Percentiles rank a stretch among this genome's conserved stretches.
Evolutionary conservation across 768 basidiomycete species (phyloP).

Genomic region (Leccinum rimulosum): DNA sequence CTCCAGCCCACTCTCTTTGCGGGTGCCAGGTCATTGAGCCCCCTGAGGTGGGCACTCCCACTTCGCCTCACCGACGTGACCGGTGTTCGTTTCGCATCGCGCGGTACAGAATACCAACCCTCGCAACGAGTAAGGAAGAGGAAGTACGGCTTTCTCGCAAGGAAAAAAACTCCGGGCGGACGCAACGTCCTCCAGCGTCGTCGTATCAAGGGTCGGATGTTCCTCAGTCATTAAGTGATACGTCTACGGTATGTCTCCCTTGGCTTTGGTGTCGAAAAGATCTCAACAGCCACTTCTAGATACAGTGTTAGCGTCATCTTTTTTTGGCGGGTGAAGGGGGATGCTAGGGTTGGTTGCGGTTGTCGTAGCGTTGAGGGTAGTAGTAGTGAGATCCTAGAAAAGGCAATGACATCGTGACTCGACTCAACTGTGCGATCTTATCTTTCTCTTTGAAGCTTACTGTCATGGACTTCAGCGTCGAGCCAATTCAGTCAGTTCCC

Average conservation of each 20-base stretch:
- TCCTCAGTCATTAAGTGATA: constrained; percentile 67
- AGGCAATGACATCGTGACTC: constrained; percentile 12
- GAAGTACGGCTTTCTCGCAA: constrained; percentile 85
- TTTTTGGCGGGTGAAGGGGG: neutral
- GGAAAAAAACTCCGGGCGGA: constrained; percentile 67
- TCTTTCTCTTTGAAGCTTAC: neutral
- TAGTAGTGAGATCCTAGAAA: constrained; percentile 17
- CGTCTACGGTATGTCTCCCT: constrained; percentile 11
- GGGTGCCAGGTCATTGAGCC: constrained; percentile 11
- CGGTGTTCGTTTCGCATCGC: constrained; percentile 53
- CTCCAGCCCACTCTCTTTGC: constrained; percentile 15
- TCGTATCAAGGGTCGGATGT: constrained; percentile 72
- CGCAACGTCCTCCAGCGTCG: constrained; percentile 71
- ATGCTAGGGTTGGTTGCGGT: neutral
- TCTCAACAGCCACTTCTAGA: neutral
- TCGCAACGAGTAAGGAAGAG: constrained; percentile 91
- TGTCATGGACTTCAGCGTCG: constrained; percentile 62
- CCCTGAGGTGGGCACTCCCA: constrained; percentile 24
- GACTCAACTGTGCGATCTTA: neutral
- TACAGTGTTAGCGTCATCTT: neutral
- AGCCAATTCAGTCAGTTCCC: constrained; percentile 48
- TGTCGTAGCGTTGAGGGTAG: neutral
- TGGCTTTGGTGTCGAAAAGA: neutral
- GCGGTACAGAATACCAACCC: constrained; percentile 95
- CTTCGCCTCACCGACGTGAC: constrained; percentile 18